phyloP scores from a whole-genome alignment of 2,329 filamentous ascomycete genomes.

The Aspergillus sp. region DNA sequence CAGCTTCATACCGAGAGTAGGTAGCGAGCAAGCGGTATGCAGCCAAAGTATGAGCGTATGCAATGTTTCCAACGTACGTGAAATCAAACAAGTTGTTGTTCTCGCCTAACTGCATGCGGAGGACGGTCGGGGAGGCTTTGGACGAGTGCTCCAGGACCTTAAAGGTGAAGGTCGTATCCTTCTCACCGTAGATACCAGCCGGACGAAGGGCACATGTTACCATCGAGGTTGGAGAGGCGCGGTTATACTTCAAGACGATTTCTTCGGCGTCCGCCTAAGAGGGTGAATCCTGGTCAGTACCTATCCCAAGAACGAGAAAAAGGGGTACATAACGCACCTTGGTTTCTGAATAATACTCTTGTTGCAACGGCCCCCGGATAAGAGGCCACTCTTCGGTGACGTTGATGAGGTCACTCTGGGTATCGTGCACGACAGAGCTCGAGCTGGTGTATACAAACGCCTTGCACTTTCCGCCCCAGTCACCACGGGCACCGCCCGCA shows the following conservation, averaged over 20 bases:
- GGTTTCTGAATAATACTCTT: slow-evolving; percentile 85
- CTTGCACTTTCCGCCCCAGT: slow-evolving; percentile 64
- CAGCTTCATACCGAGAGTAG: slow-evolving; percentile 44
- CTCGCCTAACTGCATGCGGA: slow-evolving; percentile 78
- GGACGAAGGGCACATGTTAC: slow-evolving; percentile 81
- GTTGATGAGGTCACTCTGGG: slow-evolving; percentile 74
- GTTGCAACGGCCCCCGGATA: slow-evolving; percentile 69
- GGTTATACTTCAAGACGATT: slow-evolving; percentile 76
- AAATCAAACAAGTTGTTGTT: slow-evolving; percentile 71
- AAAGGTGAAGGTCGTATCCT: slow-evolving; percentile 75
- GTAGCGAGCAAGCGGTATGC: slow-evolving; percentile 70
- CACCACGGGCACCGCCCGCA: slow-evolving; percentile 65
- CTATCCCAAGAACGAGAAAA: neutral
- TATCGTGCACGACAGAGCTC: slow-evolving; percentile 83
- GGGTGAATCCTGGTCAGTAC: slow-evolving; percentile 21
- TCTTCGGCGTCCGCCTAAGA: slow-evolving; percentile 74
- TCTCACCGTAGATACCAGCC: slow-evolving; percentile 87
- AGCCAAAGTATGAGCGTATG: slow-evolving; percentile 81
- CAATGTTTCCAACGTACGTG: slow-evolving; percentile 69
- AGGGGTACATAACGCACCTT: slow-evolving; percentile 61
- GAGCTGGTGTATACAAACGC: slow-evolving; percentile 90
- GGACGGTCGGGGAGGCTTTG: slow-evolving; percentile 59
- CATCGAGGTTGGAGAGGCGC: slow-evolving; percentile 58
- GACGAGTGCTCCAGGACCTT: slow-evolving; percentile 72
- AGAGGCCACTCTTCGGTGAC: slow-evolving; percentile 82